Evolutionary conservation across 2,329 filamentous ascomycete species (phyloP).

Genomic region (Ceratocystis albifundus): DNA sequence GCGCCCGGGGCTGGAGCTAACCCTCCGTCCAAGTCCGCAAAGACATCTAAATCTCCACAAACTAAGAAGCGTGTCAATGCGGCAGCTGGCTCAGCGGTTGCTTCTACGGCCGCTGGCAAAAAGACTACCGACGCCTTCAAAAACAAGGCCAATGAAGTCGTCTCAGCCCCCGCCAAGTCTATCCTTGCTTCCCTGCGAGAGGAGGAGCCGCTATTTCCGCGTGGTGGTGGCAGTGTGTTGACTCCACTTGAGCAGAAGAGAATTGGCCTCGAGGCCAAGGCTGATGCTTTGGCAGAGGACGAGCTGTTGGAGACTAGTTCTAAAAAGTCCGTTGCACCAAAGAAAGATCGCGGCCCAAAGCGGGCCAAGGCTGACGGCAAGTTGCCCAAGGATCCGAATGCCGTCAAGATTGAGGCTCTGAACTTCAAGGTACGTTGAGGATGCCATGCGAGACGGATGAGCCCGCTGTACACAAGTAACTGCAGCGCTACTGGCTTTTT

Average conservation of each 20-base stretch:
- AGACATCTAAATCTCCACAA: slow-evolving; percentile 36
- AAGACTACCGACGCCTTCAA: slow-evolving; percentile 30
- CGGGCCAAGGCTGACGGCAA: slow-evolving; percentile 40
- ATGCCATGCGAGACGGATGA: background rate
- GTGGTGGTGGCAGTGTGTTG: slow-evolving; percentile 80
- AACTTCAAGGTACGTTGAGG: slow-evolving; percentile 63
- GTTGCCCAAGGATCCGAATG: slow-evolving; percentile 36
- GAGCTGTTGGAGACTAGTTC: slow-evolving; percentile 16
- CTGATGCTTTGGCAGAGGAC: slow-evolving; percentile 84
- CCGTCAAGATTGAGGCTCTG: slow-evolving; percentile 68
- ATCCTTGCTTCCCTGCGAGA: slow-evolving; percentile 47
- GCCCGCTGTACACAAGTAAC: background rate
- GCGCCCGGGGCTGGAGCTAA: slow-evolving; percentile 41
- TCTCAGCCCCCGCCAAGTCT: slow-evolving; percentile 29
- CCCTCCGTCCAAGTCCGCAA: slow-evolving; percentile 39
- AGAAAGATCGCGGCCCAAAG: slow-evolving; percentile 28
- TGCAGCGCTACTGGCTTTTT: background rate
- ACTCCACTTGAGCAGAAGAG: slow-evolving; percentile 94
- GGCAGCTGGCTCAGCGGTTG: slow-evolving; percentile 10
- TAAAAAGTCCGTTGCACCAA: slow-evolving; percentile 12
- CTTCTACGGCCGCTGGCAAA: slow-evolving; percentile 24
- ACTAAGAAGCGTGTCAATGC: slow-evolving; percentile 37
- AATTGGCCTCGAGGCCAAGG: slow-evolving; percentile 84
- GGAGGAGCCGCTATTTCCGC: slow-evolving; percentile 82
- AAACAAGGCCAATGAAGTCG: slow-evolving; percentile 30